Evolutionary conservation across 352 stramenopile genomes (phyloP), one percentile per base, ranked within the genome.

Genomic region (Phytophthora cryptogea): DNA sequence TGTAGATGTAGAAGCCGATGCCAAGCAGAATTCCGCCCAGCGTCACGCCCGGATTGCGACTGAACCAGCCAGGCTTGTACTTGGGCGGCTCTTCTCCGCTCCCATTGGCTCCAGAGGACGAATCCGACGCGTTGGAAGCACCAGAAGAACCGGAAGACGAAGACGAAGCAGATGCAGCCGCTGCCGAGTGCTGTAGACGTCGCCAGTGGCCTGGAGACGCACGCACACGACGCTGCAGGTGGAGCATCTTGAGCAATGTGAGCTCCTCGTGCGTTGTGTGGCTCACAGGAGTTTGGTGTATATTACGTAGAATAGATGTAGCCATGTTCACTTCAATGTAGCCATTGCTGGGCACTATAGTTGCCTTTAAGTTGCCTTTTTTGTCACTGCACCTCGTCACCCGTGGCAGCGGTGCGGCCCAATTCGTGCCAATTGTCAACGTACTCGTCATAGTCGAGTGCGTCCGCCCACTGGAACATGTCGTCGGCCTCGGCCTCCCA

Each of bases 11-110:
- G 17, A 80, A 58, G 7, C 63, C 72, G 46, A 92, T 94, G 16
- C 68, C 71, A 8, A 92, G 42, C 44, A 92, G 43, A 26, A 92
- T 86, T 30, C 74, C 80, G 45, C 82, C 80, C 33, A 94, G 66
- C 40, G 83, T 86, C 48, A 91, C 61, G n/a, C 83, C 86, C 1
- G 86, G 86, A 51, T 94, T 90, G 66, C 86, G 86, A 47, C 86
- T 94, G 72, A 94, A 94, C 68, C 80, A 92, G 26, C 86, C 86
- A 35, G 85, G 85, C 58, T 90, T 90, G 71, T 89, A 91, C 62
- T 93, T 90, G 39, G 83, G 78, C 43, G 68, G 51, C 52, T 91
- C 75, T 17, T 83, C 77, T 4, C 66, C 63, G 20, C 27, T 56
- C 14, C 23, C 46, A 10, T 35, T 35, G 39, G 31, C 28, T 14